Evolutionary conservation across 2,329 filamentous ascomycete genomes (phyloP), one percentile per base, ranked within the genome.

Genomic region (Diaporthe capsici): DNA sequence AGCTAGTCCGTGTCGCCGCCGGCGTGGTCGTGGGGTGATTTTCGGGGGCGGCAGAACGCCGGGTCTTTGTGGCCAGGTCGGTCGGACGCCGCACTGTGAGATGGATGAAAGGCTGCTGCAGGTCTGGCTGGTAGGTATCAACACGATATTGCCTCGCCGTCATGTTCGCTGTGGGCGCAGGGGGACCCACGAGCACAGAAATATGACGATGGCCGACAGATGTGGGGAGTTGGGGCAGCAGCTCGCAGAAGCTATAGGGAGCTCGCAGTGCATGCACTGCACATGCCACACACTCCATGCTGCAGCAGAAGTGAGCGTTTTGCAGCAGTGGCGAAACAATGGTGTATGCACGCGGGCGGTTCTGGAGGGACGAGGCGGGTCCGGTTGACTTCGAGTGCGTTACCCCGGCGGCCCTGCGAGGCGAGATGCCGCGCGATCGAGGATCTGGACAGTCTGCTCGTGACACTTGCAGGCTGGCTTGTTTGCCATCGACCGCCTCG

Each of bases 301-400:
- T 44, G 71, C 57, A 63, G 28, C 51, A 57, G 34, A 51, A 55
- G 44, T 53, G 63, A 47, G 63, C 47, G 63, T 47, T 63, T 44
- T 55, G 58, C 34, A 65, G 71, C 60, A 65, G 71, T 73, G 71
- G 71, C 71, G 58, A 73, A 65, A 73, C 47, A 37, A 55, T 70
- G 58, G 47, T 53, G 71, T 34, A 63, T 72, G 57, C 57, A 7
- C 44, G 22, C 57, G 31, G 57, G 31, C 37, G 34, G 47, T 47
- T 47, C 25, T 65, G 65, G 65, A 42, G 31, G 34, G 60, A 47
- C 25, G 39, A 65, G 28, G 63, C 42, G 22, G 71, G 28, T 5
- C 57, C 47, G 44, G 31, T 34, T 20, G 31, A 22, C 44, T 39
- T 39, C 44, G 42, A 28, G 34, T n/a, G 37, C 51, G 58, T 63